Percentiles rank a stretch among this genome's conserved stretches.
phyloP scores from a whole-genome alignment of 306 rosid species.

The Chamaecrista fasciculata region DNA sequence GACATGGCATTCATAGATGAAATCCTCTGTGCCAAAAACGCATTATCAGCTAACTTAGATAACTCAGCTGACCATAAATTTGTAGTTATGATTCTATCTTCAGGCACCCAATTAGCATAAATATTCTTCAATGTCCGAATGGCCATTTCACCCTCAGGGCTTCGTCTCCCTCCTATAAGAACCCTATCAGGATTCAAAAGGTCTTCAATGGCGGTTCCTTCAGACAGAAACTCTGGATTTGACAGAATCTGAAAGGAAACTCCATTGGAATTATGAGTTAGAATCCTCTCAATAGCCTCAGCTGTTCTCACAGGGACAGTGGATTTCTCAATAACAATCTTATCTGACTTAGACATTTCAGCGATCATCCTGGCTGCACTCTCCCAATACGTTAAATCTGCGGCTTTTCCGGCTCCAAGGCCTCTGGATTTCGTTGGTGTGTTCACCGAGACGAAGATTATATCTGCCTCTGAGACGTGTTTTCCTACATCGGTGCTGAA shows the following conservation, averaged over 20 bases:
- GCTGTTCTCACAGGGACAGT: slow-evolving; percentile 88
- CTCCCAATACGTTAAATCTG: slow-evolving; percentile 88
- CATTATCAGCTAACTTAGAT: slow-evolving; percentile 82
- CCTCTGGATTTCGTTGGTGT: slow-evolving; percentile 74
- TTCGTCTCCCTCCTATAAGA: slow-evolving; percentile 73
- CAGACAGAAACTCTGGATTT: slow-evolving; percentile 85
- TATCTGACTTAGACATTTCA: slow-evolving; percentile 56
- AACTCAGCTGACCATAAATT: slow-evolving; percentile 86
- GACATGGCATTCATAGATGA: slow-evolving; percentile 85
- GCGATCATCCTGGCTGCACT: slow-evolving; percentile 85
- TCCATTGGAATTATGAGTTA: slow-evolving; percentile 58
- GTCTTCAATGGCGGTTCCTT: slow-evolving; percentile 79
- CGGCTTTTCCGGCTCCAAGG: slow-evolving; percentile 82
- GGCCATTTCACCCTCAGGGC: slow-evolving; percentile 54
- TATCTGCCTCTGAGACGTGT: slow-evolving; percentile 69
- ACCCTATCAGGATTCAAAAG: slow-evolving; percentile 70
- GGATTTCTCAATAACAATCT: slow-evolving; percentile 84
- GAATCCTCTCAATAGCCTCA: slow-evolving; percentile 68
- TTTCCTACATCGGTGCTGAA: slow-evolving; percentile 79
- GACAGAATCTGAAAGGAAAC: slow-evolving; percentile 65
- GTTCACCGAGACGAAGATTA: slow-evolving; percentile 74
- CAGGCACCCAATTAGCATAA: slow-evolving; percentile 73
- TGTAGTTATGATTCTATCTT: slow-evolving; percentile 65
- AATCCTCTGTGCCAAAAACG: slow-evolving; percentile 79
- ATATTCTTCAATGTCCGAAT: slow-evolving; percentile 54